Percentiles rank a stretch among this genome's conserved stretches.
Evolutionary conservation across 2,329 filamentous ascomycete species (phyloP).

Genomic region (Aspergillus brunneoviolaceus): DNA sequence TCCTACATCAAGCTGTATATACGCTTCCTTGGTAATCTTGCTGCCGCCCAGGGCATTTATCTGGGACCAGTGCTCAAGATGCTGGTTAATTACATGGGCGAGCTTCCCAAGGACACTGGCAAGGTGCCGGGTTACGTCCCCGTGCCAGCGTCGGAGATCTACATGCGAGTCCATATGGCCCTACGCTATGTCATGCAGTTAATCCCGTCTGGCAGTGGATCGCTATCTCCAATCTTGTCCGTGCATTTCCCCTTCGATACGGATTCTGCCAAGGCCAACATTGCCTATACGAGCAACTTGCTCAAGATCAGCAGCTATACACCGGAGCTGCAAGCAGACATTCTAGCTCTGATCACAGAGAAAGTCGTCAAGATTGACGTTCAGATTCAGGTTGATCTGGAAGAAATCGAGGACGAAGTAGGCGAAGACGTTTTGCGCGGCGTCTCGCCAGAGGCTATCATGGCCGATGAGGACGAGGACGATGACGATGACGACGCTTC

Average conservation of each 20-base stretch:
- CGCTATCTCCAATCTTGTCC: constrained; percentile 66
- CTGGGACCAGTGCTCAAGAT: constrained; percentile 72
- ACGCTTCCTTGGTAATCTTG: constrained; percentile 61
- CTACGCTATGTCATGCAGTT: constrained; percentile 75
- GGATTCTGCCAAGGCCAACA: constrained; percentile 74
- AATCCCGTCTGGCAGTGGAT: constrained; percentile 73
- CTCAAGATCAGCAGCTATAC: constrained; percentile 75
- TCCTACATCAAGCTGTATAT: constrained; percentile 58
- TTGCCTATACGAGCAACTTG: constrained; percentile 85
- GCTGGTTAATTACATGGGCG: constrained; percentile 75
- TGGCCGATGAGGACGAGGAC: constrained; percentile 35
- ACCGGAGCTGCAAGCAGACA: constrained; percentile 72
- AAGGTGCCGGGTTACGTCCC: constrained; percentile 55
- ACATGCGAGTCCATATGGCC: constrained; percentile 71
- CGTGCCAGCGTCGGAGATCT: constrained; percentile 65
- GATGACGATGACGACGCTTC: constrained; percentile 67
- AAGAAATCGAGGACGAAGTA: constrained; percentile 86
- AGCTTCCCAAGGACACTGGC: constrained; percentile 55
- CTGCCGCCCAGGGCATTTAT: constrained; percentile 80
- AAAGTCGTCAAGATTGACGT: constrained; percentile 92
- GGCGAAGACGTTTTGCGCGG: constrained; percentile 66
- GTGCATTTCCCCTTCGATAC: constrained; percentile 73
- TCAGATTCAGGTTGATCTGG: constrained; percentile 88
- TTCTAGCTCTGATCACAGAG: constrained; percentile 80
- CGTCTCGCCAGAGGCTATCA: constrained; percentile 31